Conservation (phyloP, 371 early-diverging fungal species). For the Lichtheimia ornata region DNA sequence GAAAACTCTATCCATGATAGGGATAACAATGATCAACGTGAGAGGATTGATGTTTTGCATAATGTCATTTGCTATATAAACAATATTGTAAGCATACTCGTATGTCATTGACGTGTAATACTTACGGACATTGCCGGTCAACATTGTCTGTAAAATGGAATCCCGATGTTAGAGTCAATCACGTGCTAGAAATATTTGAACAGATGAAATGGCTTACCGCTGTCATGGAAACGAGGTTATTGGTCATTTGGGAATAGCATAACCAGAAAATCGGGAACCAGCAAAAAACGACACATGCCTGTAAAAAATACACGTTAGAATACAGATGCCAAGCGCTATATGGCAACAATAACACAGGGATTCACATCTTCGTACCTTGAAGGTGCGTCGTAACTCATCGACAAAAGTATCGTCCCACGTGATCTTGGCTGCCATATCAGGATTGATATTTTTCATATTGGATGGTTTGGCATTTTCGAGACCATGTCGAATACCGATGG, state of each 20-base stretch:
- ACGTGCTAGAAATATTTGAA: not conserved
- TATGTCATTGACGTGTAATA: not conserved
- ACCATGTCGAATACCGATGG: constrained; percentile 27
- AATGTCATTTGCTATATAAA: constrained; percentile 44
- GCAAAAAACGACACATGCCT: constrained; percentile 67
- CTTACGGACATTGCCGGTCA: constrained; percentile 50
- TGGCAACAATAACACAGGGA: no score
- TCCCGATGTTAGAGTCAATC: not conserved
- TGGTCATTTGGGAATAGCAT: constrained; percentile 70
- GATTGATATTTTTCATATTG: constrained; percentile 16
- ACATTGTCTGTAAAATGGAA: constrained; percentile 51
- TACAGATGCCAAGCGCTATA: no score
- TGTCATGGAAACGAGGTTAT: constrained; percentile 72
- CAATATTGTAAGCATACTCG: not conserved
- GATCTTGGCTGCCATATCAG: constrained; percentile 22
- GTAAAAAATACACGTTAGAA: no score
- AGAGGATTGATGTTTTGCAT: constrained; percentile 70
- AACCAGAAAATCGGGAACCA: constrained; percentile 78
- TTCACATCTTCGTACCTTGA: constrained; percentile 20
- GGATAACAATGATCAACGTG: constrained; percentile 67
- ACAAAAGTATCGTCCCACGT: constrained; percentile 74
- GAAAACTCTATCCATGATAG: constrained; percentile 63
- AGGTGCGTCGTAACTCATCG: constrained; percentile 59
- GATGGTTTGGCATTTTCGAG: constrained; percentile 43
- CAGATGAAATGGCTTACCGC: constrained; percentile 19